Conservation (phyloP, 495 filamentous ascomycete genomes). For the Trichoderma erinaceum region DNA sequence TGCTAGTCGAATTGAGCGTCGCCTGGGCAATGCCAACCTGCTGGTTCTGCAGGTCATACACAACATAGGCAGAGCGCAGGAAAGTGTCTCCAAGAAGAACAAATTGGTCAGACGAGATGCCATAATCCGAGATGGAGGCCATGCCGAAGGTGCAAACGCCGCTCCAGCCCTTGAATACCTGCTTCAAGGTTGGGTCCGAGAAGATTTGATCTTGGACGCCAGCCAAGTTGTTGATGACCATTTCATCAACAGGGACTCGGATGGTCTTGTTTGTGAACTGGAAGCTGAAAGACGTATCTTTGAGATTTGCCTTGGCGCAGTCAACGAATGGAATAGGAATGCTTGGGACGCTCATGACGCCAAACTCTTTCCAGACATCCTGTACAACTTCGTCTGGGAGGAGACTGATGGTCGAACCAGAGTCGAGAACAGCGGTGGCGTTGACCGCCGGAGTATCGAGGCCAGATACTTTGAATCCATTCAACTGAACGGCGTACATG, state of each 20-base stretch:
- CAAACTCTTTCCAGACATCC: slow-evolving; percentile 52
- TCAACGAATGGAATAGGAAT: slow-evolving; percentile 38
- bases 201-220: slow-evolving; percentile 20
- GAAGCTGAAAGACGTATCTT: slow-evolving; percentile 57
- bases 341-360: slow-evolving; percentile 44
- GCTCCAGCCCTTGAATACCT: slow-evolving; percentile 26
- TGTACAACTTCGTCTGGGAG: slow-evolving; percentile 59
- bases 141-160: slow-evolving; percentile 39
- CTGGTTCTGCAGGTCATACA: slow-evolving; percentile 82
- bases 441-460: slow-evolving; percentile 36
- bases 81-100: slow-evolving; percentile 76
- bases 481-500: slow-evolving; percentile 37
- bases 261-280: slow-evolving; percentile 57
- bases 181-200: slow-evolving; percentile 19
- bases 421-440: slow-evolving; percentile 72
- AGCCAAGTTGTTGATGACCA: slow-evolving; percentile 56
- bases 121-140: slow-evolving; percentile 29
- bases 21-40: slow-evolving; percentile 83
- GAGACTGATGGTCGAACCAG: slow-evolving; percentile 76
- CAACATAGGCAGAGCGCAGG: slow-evolving; percentile 85
- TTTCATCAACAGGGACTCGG: slow-evolving; percentile 62
- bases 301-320: slow-evolving; percentile 46
- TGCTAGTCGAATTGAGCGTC: slow-evolving; percentile 64
- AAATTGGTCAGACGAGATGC: slow-evolving; percentile 21
- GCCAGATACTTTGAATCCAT: slow-evolving; percentile 26